Evolutionary conservation across 2,329 filamentous ascomycete genomes (phyloP).

Genomic region (Bipolaris gigantea): DNA sequence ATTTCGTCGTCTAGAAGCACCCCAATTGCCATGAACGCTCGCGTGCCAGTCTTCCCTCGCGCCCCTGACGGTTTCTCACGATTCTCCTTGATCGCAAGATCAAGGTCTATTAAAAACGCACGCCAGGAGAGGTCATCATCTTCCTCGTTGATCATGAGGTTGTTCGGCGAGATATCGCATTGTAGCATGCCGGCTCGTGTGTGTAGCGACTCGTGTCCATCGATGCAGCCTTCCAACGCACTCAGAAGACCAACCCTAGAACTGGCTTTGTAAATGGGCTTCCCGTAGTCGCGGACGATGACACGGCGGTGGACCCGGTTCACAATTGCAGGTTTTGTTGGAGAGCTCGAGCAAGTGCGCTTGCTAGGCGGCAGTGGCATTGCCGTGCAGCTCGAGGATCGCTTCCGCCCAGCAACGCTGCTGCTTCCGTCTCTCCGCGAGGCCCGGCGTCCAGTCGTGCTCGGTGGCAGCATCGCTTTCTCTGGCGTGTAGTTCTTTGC

Average conservation of each 20-base stretch:
- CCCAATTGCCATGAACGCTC: slow-evolving; percentile 53
- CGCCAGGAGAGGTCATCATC: slow-evolving; percentile 44
- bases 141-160: slow-evolving; percentile 51
- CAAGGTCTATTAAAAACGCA: slow-evolving; percentile 50
- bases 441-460: slow-evolving; percentile 4
- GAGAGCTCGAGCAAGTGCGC: slow-evolving; percentile 11
- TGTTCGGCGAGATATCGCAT: slow-evolving; percentile 51
- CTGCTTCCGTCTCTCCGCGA: not conserved
- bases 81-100: slow-evolving; percentile 43
- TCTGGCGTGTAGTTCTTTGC: not conserved
- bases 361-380: slow-evolving; percentile 21
- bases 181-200: slow-evolving; percentile 43
- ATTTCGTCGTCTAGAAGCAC: slow-evolving; percentile 44
- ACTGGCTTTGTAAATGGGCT: slow-evolving; percentile 18
- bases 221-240: slow-evolving; percentile 44
- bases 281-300: slow-evolving; percentile 23
- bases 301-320: slow-evolving; percentile 49
- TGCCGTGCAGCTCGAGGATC: slow-evolving; percentile 26
- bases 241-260: slow-evolving; percentile 42
- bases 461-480: slow-evolving; percentile 10
- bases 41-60: slow-evolving; percentile 49
- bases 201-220: slow-evolving; percentile 40
- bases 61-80: slow-evolving; percentile 45
- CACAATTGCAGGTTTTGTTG: slow-evolving; percentile 5
- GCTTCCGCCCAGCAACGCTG: slow-evolving; percentile 11